Evolutionary conservation across 257 asterid species (phyloP).

Genomic region (Galeopsis tetrahit): DNA sequence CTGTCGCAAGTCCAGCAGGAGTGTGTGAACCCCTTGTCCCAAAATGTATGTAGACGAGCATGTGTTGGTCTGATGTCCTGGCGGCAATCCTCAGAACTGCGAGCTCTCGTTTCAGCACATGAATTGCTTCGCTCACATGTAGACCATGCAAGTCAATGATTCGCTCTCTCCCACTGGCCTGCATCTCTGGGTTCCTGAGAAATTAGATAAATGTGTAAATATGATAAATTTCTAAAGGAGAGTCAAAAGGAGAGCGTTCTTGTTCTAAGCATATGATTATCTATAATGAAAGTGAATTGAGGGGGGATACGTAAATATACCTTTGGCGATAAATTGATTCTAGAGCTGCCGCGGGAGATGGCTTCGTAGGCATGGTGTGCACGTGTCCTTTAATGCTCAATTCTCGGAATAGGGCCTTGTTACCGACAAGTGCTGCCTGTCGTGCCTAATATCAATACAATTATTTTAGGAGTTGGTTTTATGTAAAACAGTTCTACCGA

Average conservation of each 20-base stretch:
- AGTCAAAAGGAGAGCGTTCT: not conserved
- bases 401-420: conserved; percentile 85
- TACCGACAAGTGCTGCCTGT: conserved; percentile 73
- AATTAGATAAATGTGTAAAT: not conserved
- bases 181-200: conserved; percentile 66
- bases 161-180: conserved; percentile 63
- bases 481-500: no score
- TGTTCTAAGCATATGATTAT: conserved; percentile 1
- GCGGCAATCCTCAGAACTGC: conserved; percentile 67
- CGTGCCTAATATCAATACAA: conserved; percentile 60
- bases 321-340: conserved; percentile 71
- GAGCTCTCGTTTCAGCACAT: conserved; percentile 81
- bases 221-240: not conserved
- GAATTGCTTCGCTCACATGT: conserved; percentile 75
- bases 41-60: conserved; percentile 69
- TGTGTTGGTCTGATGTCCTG: conserved; percentile 62
- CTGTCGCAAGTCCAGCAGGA: conserved; percentile 70
- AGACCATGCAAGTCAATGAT: conserved; percentile 89
- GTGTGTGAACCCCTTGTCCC: conserved; percentile 75
- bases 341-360: conserved; percentile 73
- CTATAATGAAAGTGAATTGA: not conserved
- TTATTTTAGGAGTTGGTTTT: not conserved
- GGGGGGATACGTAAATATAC: conserved; percentile 42
- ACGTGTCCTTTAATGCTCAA: conserved; percentile 77
- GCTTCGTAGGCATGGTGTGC: conserved; percentile 76